Base-by-base conservation (phyloP, 768 basidiomycete species). In the Boletus subcaerulescens region DNA sequence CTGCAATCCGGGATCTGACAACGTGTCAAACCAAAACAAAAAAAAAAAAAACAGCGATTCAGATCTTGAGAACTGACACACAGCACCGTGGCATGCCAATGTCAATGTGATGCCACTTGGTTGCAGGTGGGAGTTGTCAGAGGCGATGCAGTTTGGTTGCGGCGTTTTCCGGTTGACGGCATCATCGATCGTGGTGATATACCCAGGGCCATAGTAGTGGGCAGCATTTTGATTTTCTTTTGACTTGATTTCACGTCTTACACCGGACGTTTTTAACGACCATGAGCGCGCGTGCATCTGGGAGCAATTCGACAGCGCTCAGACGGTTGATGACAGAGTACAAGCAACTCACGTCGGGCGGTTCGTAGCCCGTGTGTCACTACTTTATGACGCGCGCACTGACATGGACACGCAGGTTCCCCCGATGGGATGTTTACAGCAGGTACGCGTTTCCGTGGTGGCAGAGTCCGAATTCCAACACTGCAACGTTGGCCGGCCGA, bases 371-470 rank as follows among this genome's bases (percentile, higher is more conserved):
- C 17, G 0, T 10, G 5, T 17, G 3, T 39, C 17, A 7, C 17
- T 17, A 13, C 17, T 9, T n/a, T n/a, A 6, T 5, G 2, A 39
- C 26, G 24, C 4, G 26, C 26, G 8, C 26, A 15, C n/a, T 39
- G 38, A 39, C 38, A 15, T 24, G 4, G 24, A 24, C 22, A 0
- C 24, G 3, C 29, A 56, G 89, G 89, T 60, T 86, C 91, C 15
- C 90, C 91, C 7, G 95, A 98, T 72, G 89, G 87, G 52, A 97
- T 98, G 93, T 97, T 97, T 68, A 96, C 94, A 46, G 94, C 95
- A 56, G 92, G 88, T 81, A 59, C 55, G 53, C 22, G 33, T 14
- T 13, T 35, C 3, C 33, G 14, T 33, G 33, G 33, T 14, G 14
- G 3, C 33, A 35, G 4, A 35, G 4, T 6, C 35, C 35, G 15